Evolutionary conservation across 108 stramenopile species (phyloP).

Genomic region (Fragilariopsis cylindrus): DNA sequence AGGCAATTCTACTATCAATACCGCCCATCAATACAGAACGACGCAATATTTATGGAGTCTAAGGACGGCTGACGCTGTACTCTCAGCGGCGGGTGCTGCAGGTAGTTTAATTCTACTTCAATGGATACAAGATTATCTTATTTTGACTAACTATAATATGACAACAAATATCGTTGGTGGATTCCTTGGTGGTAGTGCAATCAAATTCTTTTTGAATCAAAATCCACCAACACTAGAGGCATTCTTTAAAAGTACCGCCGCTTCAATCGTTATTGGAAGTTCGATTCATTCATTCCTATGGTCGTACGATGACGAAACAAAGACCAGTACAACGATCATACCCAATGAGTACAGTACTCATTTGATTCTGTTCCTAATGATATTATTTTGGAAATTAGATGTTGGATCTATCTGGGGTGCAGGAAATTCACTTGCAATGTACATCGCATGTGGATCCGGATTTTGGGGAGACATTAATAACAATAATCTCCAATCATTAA

Average conservation of each 20-base stretch:
- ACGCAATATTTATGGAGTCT: neutral
- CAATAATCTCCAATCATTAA: neutral
- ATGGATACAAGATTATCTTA: neutral
- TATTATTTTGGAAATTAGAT: neutral
- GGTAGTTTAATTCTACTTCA: conserved; percentile 18
- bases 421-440: neutral
- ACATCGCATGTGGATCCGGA: neutral
- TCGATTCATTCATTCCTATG: neutral
- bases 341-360: neutral
- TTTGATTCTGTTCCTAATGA: neutral
- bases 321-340: neutral
- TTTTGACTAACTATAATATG: neutral
- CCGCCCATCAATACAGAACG: too few species aligned
- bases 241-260: neutral
- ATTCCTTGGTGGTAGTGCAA: conserved; percentile 7
- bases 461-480: neutral
- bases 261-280: neutral
- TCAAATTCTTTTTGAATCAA: conserved; percentile 10
- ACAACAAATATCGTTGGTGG: neutral
- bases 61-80: conserved; percentile 1
- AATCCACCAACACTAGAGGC: conserved; percentile 8
- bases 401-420: neutral
- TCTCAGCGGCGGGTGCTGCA: conserved; percentile 12
- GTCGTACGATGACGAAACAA: neutral
- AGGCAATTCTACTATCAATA: too few species aligned